These are phyloP conservation scores for Pontederia crassipes DNA, from an alignment of 176 grass and related monocot genomes.

Conservation along the genomic window DNA sequence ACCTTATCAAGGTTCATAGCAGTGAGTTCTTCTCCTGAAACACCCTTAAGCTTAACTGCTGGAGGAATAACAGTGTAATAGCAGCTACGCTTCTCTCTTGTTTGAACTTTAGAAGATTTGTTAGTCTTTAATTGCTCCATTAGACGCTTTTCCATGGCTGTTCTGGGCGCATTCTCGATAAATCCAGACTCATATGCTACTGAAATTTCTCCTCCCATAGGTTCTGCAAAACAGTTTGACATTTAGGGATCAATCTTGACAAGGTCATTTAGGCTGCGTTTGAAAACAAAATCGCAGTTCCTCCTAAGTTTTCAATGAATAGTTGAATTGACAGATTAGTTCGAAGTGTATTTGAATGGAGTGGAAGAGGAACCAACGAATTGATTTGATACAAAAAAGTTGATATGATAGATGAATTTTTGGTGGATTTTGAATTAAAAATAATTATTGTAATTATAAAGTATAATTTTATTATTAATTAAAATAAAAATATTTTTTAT, in stretches of 20 bases:
- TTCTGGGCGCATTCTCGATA: slow-evolving; percentile 53
- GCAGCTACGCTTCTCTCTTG: slow-evolving; percentile 44
- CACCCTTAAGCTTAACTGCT: slow-evolving; percentile 50
- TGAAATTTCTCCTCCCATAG: slow-evolving; percentile 78
- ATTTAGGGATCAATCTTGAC: not conserved
- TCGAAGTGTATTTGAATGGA: no score
- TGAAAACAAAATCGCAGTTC: not conserved
- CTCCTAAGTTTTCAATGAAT: no score
- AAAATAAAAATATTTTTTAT: no score
- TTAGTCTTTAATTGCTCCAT: slow-evolving; percentile 52
- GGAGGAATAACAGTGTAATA: slow-evolving; percentile 73
- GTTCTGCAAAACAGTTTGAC: slow-evolving; percentile 35
- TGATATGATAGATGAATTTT: no score
- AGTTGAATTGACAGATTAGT: no score
- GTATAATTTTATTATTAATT: no score
- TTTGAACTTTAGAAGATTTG: slow-evolving; percentile 43
- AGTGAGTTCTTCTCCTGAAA: slow-evolving; percentile 66
- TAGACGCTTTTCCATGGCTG: slow-evolving; percentile 54
- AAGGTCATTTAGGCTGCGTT: not conserved
- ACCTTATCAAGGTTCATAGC: slow-evolving; percentile 88
- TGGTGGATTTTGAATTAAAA: no score
- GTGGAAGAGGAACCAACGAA: no score
- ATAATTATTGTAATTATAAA: no score
- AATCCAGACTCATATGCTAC: slow-evolving; percentile 60
- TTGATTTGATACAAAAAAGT: no score